These are phyloP conservation scores for Mortierella sp. DNA, from an alignment of 371 early-diverging fungal species.

Conservation along the genomic window DNA sequence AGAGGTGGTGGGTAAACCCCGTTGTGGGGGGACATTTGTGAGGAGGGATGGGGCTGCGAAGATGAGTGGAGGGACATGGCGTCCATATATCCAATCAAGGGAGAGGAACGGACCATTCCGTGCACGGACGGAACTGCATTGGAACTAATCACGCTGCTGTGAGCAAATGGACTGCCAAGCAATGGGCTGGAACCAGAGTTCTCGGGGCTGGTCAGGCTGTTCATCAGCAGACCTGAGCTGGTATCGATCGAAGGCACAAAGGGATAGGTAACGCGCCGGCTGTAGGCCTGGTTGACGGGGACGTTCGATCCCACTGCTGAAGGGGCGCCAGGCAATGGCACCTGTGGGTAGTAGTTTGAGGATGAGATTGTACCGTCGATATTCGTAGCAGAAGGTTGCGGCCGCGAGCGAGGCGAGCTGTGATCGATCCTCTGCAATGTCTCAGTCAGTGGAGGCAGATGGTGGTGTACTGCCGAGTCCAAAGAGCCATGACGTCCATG, in stretches of 20 bases:
- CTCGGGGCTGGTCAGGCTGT: slow-evolving; percentile 37
- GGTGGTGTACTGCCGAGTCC: background rate
- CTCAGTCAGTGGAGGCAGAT: slow-evolving; percentile 25
- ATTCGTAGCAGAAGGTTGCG: slow-evolving; percentile 17
- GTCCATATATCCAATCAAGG: slow-evolving; percentile 50
- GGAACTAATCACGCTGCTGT: slow-evolving; percentile 35
- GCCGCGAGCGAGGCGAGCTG: slow-evolving; percentile 9
- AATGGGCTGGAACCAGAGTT: slow-evolving; percentile 52
- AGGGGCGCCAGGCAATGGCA: slow-evolving; percentile 17
- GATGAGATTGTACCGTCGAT: slow-evolving; percentile 11
- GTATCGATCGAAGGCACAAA: slow-evolving; percentile 55
- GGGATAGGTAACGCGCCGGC: slow-evolving; percentile 53
- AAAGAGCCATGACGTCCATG: background rate
- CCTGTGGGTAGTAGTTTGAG: slow-evolving; percentile 9
- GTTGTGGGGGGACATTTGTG: slow-evolving; percentile 26
- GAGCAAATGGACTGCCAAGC: slow-evolving; percentile 43
- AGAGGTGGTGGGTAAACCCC: slow-evolving; percentile 22
- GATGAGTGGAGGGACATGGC: slow-evolving; percentile 36
- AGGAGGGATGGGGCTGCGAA: slow-evolving; percentile 11
- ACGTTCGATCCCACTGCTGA: slow-evolving; percentile 14
- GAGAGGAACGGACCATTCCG: slow-evolving; percentile 43
- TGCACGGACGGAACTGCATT: slow-evolving; percentile 27
- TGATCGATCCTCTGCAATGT: slow-evolving; percentile 18
- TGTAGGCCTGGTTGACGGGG: slow-evolving; percentile 19
- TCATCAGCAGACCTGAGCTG: slow-evolving; percentile 38